Evolutionary conservation across 345 rosid genomes (phyloP).

Genomic region (Gossypium ekmanianum): DNA sequence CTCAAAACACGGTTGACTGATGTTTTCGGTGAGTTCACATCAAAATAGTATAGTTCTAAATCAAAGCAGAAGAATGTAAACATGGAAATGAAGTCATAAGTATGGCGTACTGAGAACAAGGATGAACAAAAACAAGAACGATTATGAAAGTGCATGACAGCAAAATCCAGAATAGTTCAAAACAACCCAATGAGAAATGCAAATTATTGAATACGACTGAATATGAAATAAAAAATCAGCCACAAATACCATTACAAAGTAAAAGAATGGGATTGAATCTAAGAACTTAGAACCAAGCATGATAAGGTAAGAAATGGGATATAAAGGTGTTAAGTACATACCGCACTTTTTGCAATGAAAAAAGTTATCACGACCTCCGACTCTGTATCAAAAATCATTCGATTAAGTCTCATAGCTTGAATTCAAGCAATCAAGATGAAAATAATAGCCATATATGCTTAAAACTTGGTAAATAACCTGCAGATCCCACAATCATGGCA

Average conservation of each 20-base stretch:
- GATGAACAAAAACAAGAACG: background rate
- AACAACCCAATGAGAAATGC: background rate
- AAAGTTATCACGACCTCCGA: constrained; percentile 80
- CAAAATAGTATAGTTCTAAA: background rate
- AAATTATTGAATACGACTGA: background rate
- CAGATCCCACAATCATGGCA: constrained; percentile 98
- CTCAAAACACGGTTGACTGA: background rate
- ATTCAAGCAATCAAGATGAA: background rate
- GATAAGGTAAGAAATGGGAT: background rate
- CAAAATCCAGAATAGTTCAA: background rate
- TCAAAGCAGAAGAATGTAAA: background rate
- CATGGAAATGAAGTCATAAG: background rate
- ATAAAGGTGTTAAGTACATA: constrained; percentile 28
- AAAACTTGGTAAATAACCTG: constrained; percentile 46
- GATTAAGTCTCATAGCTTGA: background rate
- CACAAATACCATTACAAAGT: background rate
- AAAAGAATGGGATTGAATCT: background rate
- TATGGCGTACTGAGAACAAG: background rate
- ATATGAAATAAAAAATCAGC: background rate
- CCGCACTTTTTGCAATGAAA: constrained; percentile 96
- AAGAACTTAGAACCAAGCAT: background rate
- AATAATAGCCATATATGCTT: background rate
- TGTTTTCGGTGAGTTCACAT: background rate
- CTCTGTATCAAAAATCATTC: constrained; percentile 40
- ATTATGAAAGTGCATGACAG: background rate